Base-by-base conservation (phyloP, 345 rosid genomes). In the Camelina hispida region DNA sequence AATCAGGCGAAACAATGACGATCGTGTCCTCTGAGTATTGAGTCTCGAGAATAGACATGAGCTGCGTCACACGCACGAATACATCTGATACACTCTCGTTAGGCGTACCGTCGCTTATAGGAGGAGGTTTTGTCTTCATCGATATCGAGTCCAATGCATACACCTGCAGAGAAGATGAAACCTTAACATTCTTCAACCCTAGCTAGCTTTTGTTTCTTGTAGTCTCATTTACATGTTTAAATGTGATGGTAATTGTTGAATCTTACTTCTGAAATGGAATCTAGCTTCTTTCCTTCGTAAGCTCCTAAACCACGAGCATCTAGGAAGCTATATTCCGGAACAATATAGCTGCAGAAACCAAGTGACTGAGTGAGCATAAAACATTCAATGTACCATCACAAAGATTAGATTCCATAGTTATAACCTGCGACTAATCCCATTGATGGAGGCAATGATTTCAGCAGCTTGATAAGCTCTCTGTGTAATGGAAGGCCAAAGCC, bases 241-340 rank as follows among this genome's bases (percentile, higher is more conserved):
- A 17, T 22, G 17, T 17, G 28, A 11, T 34, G 37, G 4, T n/a
- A n/a, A 17, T 17, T 42, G 46, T 5, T 5, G 14, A 12, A 58
- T 60, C 77, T 72, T 91, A 91, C 98, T 82, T 91, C 82, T 15
- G 97, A 89, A 69, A 91, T 72, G 11, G 88, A 80, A 56, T 91
- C 96, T 68, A 93, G 69, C 63, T 83, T 86, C 85, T 81, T 88
- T 78, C 97, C 97, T 79, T 93, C 97, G 71, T 87, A 93, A 62
- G 97, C 93, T 78, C 98, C 98, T 81, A 93, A 76, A 54, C 98
- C 97, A 25, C 98, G 93, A 74, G 98, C 97, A 84, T 93, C 98
- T 30, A 93, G 84, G 66, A 93, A 93, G 86, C 93, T 93, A 61
- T 91, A 93, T 55, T 93, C 98, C 0, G 97, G 97, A 73, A 93